Percentiles rank a stretch among this genome's conserved stretches.
Conservation (phyloP, 2,329 filamentous ascomycete genomes). For the Helotiales sp. region DNA sequence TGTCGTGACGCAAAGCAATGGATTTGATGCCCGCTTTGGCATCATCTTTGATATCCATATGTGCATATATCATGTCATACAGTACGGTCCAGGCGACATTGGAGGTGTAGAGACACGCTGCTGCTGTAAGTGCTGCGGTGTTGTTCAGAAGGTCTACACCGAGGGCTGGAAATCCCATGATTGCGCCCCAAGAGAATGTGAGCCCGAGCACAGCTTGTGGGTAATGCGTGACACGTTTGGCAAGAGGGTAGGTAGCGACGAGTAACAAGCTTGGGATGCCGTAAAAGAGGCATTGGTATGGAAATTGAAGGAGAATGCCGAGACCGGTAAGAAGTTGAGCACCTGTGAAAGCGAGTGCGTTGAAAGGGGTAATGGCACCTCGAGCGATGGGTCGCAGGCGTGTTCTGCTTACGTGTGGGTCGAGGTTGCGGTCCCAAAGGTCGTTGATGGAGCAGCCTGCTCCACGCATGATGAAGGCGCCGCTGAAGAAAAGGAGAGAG, state of each 20-base stretch:
- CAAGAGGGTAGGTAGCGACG: slow-evolving; percentile 76
- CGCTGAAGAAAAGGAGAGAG: slow-evolving; percentile 69
- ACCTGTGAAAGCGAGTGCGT: slow-evolving; percentile 74
- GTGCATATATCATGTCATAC: slow-evolving; percentile 92
- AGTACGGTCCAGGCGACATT: slow-evolving; percentile 85
- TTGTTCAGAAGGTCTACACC: slow-evolving; percentile 73
- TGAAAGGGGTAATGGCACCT: slow-evolving; percentile 69
- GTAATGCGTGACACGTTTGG: slow-evolving; percentile 85
- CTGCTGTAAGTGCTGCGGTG: slow-evolving; percentile 61
- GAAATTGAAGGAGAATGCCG: slow-evolving; percentile 74
- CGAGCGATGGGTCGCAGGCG: slow-evolving; percentile 78
- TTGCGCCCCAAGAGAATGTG: slow-evolving; percentile 86
- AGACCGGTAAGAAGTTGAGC: slow-evolving; percentile 73
- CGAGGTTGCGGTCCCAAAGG: slow-evolving; percentile 84
- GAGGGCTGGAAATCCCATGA: slow-evolving; percentile 84
- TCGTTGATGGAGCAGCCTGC: slow-evolving; percentile 90
- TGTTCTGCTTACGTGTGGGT: slow-evolving; percentile 76
- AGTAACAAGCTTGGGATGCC: slow-evolving; percentile 73
- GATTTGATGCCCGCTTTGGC: slow-evolving; percentile 85
- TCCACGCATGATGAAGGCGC: slow-evolving; percentile 82
- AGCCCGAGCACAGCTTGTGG: slow-evolving; percentile 81
- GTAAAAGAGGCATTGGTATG: slow-evolving; percentile 71
- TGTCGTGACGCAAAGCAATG: slow-evolving; percentile 78
- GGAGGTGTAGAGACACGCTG: slow-evolving; percentile 70
- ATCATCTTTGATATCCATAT: slow-evolving; percentile 88